Evolutionary conservation across 305 asterid genomes (phyloP).

Genomic region (Fraxinus dipetala): DNA sequence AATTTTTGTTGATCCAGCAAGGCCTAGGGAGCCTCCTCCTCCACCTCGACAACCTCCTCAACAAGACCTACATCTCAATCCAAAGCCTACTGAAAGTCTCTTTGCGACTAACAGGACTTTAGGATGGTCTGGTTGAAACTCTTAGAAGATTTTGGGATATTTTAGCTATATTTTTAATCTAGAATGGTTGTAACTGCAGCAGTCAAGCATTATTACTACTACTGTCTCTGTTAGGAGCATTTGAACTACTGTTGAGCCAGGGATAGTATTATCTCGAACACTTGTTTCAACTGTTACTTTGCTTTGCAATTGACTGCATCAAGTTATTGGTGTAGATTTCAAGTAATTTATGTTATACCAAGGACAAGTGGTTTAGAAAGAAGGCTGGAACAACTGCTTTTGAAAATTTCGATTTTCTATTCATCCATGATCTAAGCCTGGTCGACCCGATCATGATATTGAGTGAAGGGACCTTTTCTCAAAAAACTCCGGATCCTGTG

Average conservation of each 20-base stretch:
- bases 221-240: background rate
- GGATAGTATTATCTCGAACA: background rate
- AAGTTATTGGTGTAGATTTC: background rate
- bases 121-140: conserved; percentile 65
- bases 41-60: conserved; percentile 49
- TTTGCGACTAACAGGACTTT: conserved; percentile 69
- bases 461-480: too few species aligned
- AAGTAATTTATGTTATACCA: too few species aligned
- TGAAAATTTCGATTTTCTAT: too few species aligned
- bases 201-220: background rate
- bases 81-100: conserved; percentile 40
- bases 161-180: background rate
- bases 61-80: conserved; percentile 29
- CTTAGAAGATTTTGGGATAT: background rate
- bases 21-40: conserved; percentile 63
- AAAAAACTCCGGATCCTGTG: too few species aligned
- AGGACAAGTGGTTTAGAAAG: too few species aligned
- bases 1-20: conserved; percentile 91
- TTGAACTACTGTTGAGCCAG: background rate
- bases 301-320: background rate
- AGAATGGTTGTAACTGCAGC: background rate
- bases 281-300: background rate
- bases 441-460: too few species aligned
- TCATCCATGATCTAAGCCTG: too few species aligned
- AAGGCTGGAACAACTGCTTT: too few species aligned